Conservation (phyloP, 1,139 yeast species). For the Sugiyamaella japonica region DNA sequence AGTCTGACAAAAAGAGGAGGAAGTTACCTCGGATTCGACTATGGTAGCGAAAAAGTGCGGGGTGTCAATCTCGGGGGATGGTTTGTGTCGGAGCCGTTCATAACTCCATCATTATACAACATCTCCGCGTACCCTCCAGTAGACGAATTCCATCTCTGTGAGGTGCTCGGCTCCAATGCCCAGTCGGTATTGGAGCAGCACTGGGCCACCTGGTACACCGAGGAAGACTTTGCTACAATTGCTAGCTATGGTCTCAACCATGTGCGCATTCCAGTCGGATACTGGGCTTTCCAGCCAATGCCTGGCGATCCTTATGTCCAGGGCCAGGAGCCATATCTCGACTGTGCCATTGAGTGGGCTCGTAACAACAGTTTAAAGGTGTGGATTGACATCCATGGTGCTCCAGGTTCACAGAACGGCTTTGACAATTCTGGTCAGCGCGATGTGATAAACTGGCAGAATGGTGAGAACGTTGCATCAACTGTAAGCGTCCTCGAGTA, state of each 20-base stretch:
- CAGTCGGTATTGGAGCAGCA: conserved; percentile 56
- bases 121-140: conserved; percentile 55
- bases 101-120: conserved; percentile 78
- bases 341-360: conserved; percentile 78
- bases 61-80: conserved; percentile 94
- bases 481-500: conserved; percentile 51
- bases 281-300: conserved; percentile 81
- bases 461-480: conserved; percentile 49
- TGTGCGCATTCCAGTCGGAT: conserved; percentile 91
- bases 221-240: conserved; percentile 66
- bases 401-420: conserved; percentile 97
- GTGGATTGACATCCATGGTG: conserved; percentile 94
- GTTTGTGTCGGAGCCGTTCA: conserved; percentile 81
- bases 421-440: conserved; percentile 92
- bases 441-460: conserved; percentile 56
- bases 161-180: conserved; percentile 64
- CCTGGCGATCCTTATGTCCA: conserved; percentile 81
- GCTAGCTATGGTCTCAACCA: conserved; percentile 70
- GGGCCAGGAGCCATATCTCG: conserved; percentile 76
- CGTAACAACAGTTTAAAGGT: conserved; percentile 61
- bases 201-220: conserved; percentile 80
- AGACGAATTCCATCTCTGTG: conserved; percentile 78
- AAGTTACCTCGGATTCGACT: conserved; percentile 43
- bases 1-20: conserved; percentile 6
- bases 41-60: conserved; percentile 52